phyloP scores from a whole-genome alignment of 2,329 filamentous ascomycete genomes.

The Diaporthe aspalathi region DNA sequence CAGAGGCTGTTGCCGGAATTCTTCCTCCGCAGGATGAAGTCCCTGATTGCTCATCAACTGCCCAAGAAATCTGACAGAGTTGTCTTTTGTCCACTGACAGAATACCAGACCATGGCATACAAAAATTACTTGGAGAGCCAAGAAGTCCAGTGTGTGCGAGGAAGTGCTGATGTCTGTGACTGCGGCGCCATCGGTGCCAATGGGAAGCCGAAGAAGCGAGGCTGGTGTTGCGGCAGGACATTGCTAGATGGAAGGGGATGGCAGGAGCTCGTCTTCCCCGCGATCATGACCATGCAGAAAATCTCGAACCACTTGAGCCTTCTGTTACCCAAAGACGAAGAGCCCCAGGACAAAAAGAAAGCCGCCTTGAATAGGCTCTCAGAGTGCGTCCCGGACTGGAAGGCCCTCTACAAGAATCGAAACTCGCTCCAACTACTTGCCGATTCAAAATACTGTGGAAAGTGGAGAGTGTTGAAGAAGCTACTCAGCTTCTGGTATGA shows the following conservation, averaged over 20 bases:
- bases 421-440: conserved; percentile 85
- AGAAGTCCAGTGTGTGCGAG: conserved; percentile 75
- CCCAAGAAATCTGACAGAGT: conserved; percentile 95
- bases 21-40: conserved; percentile 93
- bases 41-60: conserved; percentile 88
- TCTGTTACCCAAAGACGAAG: conserved; percentile 72
- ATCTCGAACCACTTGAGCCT: conserved; percentile 93
- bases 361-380: conserved; percentile 81
- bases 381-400: conserved; percentile 81
- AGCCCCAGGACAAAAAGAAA: conserved; percentile 78
- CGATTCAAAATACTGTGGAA: conserved; percentile 93
- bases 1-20: conserved; percentile 89
- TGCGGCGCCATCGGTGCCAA: conserved; percentile 66
- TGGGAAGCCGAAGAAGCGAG: conserved; percentile 68
- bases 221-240: conserved; percentile 80
- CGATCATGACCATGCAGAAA: conserved; percentile 85
- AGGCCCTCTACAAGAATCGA: conserved; percentile 76
- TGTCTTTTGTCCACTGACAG: conserved; percentile 92
- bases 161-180: conserved; percentile 74
- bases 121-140: conserved; percentile 81
- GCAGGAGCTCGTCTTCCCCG: conserved; percentile 85
- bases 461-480: conserved; percentile 92
- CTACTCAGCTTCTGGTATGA: conserved; percentile 90
- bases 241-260: conserved; percentile 74
- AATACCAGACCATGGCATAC: conserved; percentile 84